Conservation (phyloP, 148 eudicot species). For the Silene uniflora region DNA sequence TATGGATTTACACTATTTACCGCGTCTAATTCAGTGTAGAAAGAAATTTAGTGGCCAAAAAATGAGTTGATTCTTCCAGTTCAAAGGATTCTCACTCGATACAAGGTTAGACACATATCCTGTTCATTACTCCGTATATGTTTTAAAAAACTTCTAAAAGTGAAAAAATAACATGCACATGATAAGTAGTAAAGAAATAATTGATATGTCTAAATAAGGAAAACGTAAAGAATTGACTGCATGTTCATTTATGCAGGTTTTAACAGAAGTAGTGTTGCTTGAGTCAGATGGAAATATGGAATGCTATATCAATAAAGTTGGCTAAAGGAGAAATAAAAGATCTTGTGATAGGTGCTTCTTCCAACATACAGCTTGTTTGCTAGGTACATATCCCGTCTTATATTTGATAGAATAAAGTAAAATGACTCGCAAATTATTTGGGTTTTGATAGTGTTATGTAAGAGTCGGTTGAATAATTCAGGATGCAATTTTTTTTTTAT, state of each 20-base stretch:
- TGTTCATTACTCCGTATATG: too few relatives aligned
- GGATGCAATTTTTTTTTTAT: not conserved
- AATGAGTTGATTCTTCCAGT: slow-evolving; percentile 59
- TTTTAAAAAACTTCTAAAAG: too few relatives aligned
- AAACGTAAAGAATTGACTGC: too few relatives aligned
- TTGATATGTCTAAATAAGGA: too few relatives aligned
- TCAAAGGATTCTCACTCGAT: slow-evolving; percentile 40
- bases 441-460: not conserved
- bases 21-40: slow-evolving; percentile 6
- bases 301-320: slow-evolving; percentile 48
- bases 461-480: not conserved
- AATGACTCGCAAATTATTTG: not conserved
- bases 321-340: slow-evolving; percentile 33
- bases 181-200: too few relatives aligned
- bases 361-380: slow-evolving; percentile 68
- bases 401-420: too few relatives aligned
- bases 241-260: slow-evolving; percentile 40
- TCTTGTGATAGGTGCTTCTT: slow-evolving; percentile 84
- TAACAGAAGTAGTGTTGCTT: slow-evolving; percentile 56
- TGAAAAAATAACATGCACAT: too few relatives aligned
- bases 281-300: slow-evolving; percentile 68
- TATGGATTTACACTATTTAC: too few relatives aligned
- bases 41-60: slow-evolving; percentile 74
- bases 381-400: too few relatives aligned
- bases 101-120: slow-evolving; percentile 35